Conservation (phyloP, 768 basidiomycete genomes). For the Suillus lakei region DNA sequence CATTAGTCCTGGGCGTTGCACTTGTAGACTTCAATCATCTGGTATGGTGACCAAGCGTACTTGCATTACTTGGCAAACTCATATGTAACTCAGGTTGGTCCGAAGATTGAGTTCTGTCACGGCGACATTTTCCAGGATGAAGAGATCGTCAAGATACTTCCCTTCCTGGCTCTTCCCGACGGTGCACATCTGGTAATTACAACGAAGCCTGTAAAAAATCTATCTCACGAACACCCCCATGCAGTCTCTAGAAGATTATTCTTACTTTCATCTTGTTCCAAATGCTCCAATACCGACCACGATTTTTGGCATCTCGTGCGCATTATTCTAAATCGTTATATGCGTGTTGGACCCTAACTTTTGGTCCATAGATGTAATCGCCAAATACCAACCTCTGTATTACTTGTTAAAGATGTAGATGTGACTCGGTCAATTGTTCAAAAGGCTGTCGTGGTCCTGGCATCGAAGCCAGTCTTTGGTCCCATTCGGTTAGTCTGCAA, state of each 20-base stretch:
- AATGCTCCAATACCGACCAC: constrained; percentile 73
- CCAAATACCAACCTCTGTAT: constrained; percentile 81
- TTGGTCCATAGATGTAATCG: constrained; percentile 77
- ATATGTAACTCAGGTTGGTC: constrained; percentile 70
- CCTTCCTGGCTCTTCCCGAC: constrained; percentile 96
- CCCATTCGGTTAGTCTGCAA: constrained; percentile 71
- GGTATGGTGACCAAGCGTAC: constrained; percentile 48
- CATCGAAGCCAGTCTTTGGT: constrained; percentile 89
- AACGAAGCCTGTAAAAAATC: constrained; percentile 1
- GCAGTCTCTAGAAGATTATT: constrained; percentile 77
- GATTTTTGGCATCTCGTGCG: constrained; percentile 95
- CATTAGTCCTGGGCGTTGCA: constrained; percentile 83
- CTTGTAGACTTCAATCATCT: constrained; percentile 96
- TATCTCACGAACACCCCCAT: constrained; percentile 16
- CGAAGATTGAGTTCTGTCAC: constrained; percentile 83
- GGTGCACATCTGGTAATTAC: constrained; percentile 85
- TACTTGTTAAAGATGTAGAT: constrained; percentile 80
- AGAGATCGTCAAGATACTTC: constrained; percentile 82
- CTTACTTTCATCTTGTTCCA: constrained; percentile 92
- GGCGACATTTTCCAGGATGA: constrained; percentile 86
- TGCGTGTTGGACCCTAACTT: not conserved
- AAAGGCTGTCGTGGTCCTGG: constrained; percentile 95
- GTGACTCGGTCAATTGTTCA: constrained; percentile 97
- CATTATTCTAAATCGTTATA: constrained; percentile 18
- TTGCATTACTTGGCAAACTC: constrained; percentile 17